Percentiles rank a stretch among this genome's conserved stretches.
Conservation (phyloP, 2,329 filamentous ascomycete species). For the Beauveria brongniartii region DNA sequence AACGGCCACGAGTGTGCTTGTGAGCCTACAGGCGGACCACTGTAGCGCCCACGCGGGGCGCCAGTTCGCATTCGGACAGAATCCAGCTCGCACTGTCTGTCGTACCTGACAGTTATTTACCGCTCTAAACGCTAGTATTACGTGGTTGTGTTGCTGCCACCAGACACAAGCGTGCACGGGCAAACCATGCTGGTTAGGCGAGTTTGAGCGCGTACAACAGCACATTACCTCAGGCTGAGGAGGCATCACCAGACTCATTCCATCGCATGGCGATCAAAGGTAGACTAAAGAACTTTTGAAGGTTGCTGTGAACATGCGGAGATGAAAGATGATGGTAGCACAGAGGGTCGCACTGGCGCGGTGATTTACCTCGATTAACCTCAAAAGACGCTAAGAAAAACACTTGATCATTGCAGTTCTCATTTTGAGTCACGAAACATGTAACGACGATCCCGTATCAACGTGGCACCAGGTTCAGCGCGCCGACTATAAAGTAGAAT, state of each 20-base stretch:
- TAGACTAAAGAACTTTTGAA: background rate
- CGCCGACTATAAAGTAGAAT: constrained; percentile 8
- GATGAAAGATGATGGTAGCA: background rate
- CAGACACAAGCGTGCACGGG: background rate
- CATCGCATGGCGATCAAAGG: background rate
- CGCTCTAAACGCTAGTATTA: background rate
- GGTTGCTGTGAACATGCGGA: background rate
- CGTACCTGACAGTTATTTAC: background rate
- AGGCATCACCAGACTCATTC: background rate
- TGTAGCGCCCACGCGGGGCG: background rate
- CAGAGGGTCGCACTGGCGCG: background rate
- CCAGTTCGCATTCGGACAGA: background rate
- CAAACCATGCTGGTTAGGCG: background rate
- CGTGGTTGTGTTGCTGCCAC: background rate
- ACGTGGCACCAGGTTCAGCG: background rate
- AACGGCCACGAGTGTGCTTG: background rate
- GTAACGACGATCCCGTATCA: background rate
- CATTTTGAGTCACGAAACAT: background rate
- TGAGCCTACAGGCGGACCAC: background rate
- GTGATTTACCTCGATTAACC: too few species aligned
- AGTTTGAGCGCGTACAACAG: background rate
- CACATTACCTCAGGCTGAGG: background rate
- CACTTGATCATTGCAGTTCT: background rate
- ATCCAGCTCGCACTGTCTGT: background rate
- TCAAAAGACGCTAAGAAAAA: background rate